A percentile compares a stretch with the other conserved stretches of the same genome.
Conservation (phyloP, 306 rosid genomes). For the Vigna angularis region DNA sequence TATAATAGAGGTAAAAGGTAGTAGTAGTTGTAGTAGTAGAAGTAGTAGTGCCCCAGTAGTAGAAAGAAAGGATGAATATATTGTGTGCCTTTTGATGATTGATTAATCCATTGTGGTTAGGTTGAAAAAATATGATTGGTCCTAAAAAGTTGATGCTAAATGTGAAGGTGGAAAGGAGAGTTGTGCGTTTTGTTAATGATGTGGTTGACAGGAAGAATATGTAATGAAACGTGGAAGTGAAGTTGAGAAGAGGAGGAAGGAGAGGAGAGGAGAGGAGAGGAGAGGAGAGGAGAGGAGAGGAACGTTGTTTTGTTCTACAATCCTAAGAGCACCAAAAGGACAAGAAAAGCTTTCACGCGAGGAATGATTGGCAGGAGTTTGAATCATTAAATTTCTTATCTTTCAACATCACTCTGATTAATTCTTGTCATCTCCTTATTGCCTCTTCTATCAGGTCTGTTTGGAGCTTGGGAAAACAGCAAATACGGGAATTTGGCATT, state of each 20-base stretch:
- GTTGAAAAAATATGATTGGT: conserved; percentile 33
- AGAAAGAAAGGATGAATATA: conserved; percentile 28
- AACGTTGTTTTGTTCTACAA: neutral
- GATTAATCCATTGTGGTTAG: neutral
- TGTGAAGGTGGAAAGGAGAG: conserved; percentile 7
- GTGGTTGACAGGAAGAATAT: conserved; percentile 3
- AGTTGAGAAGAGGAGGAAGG: neutral
- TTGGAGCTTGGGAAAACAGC: conserved; percentile 62
- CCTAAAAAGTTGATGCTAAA: conserved; percentile 36
- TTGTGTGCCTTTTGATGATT: neutral
- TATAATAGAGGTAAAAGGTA: conserved; percentile 36
- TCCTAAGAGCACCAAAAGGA: conserved; percentile 42
- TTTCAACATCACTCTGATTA: conserved; percentile 69
- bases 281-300: neutral
- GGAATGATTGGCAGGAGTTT: conserved; percentile 68
- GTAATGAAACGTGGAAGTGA: neutral
- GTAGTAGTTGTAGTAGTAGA: neutral
- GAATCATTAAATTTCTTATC: conserved; percentile 61
- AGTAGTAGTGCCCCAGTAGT: conserved; percentile 17
- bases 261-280: conserved; percentile 13
- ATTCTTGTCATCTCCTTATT: conserved; percentile 62
- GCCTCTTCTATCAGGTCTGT: conserved; percentile 49
- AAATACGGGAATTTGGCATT: conserved; percentile 61
- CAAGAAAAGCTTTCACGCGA: conserved; percentile 41
- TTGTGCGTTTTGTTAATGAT: conserved; percentile 18